Evolutionary conservation across 495 filamentous ascomycete species (phyloP), one percentile per base, ranked within the genome.

Genomic region (Articulospora tetracladia): DNA sequence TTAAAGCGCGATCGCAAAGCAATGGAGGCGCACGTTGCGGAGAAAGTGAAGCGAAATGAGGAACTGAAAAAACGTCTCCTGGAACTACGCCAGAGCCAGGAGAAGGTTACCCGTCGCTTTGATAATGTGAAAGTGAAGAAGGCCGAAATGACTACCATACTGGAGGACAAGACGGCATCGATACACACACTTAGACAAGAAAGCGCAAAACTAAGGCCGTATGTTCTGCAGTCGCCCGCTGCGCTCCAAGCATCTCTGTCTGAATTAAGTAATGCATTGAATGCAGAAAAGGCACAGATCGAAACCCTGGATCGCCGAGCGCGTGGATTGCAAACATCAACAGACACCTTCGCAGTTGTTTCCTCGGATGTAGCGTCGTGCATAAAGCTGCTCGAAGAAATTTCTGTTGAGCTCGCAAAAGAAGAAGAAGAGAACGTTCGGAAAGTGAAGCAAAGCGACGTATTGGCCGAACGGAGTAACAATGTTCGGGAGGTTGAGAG

Each of bases 401-500:
- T 97, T 32, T 79, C 86, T 1, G 77, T 77, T 44, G 94, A 97
- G 69, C 73, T 98, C 11, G 76, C 86, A 11, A 96, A 92, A 70
- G 92, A 97, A 70, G 93, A 97, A 7, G 94, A 97, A 52, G 92
- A 93, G 67, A 85, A 86, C 59, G 78, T 83, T 7, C 85, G 88
- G 62, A 94, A 92, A 32, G 78, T 83, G 10, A 84, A 83, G 62
- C 92, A 96, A 66, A 82, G 88, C 58, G 94, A 97, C 59, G 90
- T 91, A 6, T 84, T 98, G 26, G 87, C 88, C 1, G 91, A 96
- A 62, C 83, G 90, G 27, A 89, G 89, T 25, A 92, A 92, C 53
- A 92, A 89, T 61, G 93, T 96, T 0, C 83, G 89, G 48, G 95
- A 98, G 68, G 89, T 97, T 2, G 93, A 97, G 72, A 81, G 92